Conservation (phyloP, 352 stramenopile genomes). For the Hyaloperonospora arabidopsidis region DNA sequence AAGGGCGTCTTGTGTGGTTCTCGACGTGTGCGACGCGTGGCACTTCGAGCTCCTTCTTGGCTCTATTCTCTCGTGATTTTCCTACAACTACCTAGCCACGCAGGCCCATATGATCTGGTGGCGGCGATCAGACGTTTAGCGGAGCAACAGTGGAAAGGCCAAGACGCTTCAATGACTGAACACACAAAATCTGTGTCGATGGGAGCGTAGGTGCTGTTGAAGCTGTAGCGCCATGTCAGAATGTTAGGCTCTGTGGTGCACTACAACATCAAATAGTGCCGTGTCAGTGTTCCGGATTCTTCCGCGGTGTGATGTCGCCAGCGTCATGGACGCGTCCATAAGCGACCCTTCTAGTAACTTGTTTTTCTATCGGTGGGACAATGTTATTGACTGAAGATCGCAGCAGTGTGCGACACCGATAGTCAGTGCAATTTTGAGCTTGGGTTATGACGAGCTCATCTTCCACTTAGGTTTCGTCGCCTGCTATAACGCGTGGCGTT, state of each 20-base stretch:
- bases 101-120: too few species aligned
- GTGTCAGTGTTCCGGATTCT: slow-evolving; percentile 48
- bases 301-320: slow-evolving; percentile 38
- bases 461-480: slow-evolving; percentile 42
- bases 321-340: slow-evolving; percentile 32
- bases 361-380: neutral
- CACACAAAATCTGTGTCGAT: too few species aligned
- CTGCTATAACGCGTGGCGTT: slow-evolving; percentile 21
- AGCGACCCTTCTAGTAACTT: slow-evolving; percentile 2
- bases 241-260: slow-evolving; percentile 65
- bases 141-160: too few species aligned
- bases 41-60: too few species aligned
- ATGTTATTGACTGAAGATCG: neutral
- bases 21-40: too few species aligned
- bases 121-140: too few species aligned
- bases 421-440: slow-evolving; percentile 52
- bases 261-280: slow-evolving; percentile 61
- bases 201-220: neutral
- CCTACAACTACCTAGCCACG: too few species aligned
- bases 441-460: slow-evolving; percentile 41
- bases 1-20: too few species aligned
- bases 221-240: slow-evolving; percentile 24
- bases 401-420: neutral
- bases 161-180: too few species aligned
- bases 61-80: too few species aligned